These are phyloP conservation scores for Nannizziopsis arthrosporioides DNA, from an alignment of 2,329 filamentous ascomycete species.

Conservation along the genomic window DNA sequence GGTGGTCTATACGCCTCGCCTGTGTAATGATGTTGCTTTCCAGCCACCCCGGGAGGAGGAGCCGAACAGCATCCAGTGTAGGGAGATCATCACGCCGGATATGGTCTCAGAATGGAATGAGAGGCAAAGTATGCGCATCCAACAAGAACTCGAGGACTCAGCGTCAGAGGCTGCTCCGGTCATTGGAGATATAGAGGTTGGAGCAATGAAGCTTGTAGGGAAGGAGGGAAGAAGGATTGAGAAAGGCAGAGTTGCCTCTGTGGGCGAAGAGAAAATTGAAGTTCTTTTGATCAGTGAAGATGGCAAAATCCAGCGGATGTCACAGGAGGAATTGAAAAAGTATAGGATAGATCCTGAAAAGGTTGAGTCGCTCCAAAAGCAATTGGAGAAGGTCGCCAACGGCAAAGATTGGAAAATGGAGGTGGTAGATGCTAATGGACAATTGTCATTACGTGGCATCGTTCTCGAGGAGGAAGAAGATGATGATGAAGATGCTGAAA, in stretches of 20 bases:
- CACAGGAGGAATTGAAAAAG: conserved; percentile 55
- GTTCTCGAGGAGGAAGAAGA: conserved; percentile 41
- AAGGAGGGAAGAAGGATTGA: conserved; percentile 46
- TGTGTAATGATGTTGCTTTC: conserved; percentile 81
- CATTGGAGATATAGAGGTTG: conserved; percentile 49
- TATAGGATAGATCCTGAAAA: conserved; percentile 55
- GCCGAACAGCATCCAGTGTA: conserved; percentile 66
- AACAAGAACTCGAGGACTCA: conserved; percentile 25
- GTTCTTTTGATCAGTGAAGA: conserved; percentile 47
- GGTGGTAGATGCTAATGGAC: conserved; percentile 57
- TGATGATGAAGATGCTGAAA: conserved; percentile 2
- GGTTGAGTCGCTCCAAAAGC: conserved; percentile 56
- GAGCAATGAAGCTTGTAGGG: conserved; percentile 45
- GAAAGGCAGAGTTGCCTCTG: conserved; percentile 44
- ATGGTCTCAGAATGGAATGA: conserved; percentile 40
- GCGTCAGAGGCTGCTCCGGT: conserved; percentile 22
- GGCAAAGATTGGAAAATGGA: conserved; percentile 70
- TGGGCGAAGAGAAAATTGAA: conserved; percentile 37
- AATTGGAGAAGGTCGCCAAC: conserved; percentile 57
- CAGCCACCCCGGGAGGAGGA: conserved; percentile 65
- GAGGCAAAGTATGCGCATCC: conserved; percentile 23
- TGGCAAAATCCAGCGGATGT: conserved; percentile 50
- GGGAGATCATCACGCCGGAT: conserved; percentile 53
- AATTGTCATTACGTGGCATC: conserved; percentile 57
- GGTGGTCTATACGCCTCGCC: conserved; percentile 77